Percentiles rank a stretch among this genome's conserved stretches.
Evolutionary conservation across 2,329 filamentous ascomycete genomes (phyloP).

Genomic region (Fusarium annulatum): DNA sequence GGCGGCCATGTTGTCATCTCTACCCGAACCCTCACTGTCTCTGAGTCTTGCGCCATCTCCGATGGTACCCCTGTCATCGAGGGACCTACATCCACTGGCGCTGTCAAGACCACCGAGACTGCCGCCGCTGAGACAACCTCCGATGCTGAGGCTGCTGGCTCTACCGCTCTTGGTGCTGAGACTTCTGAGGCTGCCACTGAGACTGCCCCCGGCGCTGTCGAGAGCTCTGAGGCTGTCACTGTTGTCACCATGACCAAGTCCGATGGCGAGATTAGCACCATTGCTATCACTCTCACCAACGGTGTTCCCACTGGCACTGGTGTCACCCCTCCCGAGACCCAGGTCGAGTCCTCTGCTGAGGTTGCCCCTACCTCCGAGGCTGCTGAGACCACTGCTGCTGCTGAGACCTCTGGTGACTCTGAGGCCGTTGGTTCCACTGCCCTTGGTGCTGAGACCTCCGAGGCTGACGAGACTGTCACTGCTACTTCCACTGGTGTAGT

Average conservation of each 20-base stretch:
- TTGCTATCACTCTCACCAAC: conserved; percentile 25
- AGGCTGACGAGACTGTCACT: conserved; percentile 13
- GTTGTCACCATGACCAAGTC: conserved; percentile 35
- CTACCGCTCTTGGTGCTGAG: conserved; percentile 22
- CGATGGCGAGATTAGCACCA: conserved; percentile 27
- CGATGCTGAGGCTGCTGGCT: conserved; percentile 18
- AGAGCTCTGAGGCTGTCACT: conserved; percentile 18
- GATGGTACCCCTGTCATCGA: conserved; percentile 38
- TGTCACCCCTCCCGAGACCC: conserved; percentile 9
- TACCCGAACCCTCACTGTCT: conserved; percentile 43
- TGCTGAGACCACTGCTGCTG: conserved; percentile 1
- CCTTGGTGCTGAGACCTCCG: conserved; percentile 12
- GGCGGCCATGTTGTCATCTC: conserved; percentile 41
- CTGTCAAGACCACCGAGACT: conserved; percentile 20
- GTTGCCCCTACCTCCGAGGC: not conserved
- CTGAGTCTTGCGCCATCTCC: conserved; percentile 41
- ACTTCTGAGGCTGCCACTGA: conserved; percentile 22
- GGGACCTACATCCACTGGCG: conserved; percentile 32
- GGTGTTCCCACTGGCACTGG: conserved; percentile 30
- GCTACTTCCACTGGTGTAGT: conserved; percentile 10
- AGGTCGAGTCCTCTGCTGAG: not conserved
- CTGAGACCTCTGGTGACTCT: conserved; percentile 3
- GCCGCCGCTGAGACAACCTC: conserved; percentile 15
- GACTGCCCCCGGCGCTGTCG: conserved; percentile 8
- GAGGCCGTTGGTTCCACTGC: conserved; percentile 8